These are phyloP conservation scores for Pseudofabraea citricarpa DNA, from an alignment of 2,329 filamentous ascomycete species.

Conservation along the genomic window DNA sequence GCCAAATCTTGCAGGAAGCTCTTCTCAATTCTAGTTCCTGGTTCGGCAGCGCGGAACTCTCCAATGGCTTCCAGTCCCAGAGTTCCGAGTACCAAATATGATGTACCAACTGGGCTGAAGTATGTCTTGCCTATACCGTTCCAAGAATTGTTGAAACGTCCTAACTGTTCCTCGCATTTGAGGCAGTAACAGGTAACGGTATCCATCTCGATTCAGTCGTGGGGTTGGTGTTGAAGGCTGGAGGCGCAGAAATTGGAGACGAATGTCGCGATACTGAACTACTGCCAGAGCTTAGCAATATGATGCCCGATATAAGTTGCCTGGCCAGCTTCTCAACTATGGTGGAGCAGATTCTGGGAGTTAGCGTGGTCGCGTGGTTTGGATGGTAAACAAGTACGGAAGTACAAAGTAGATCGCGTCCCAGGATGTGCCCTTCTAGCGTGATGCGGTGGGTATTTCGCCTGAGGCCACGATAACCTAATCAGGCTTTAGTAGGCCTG, in stretches of 20 bases:
- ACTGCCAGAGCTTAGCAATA: no score
- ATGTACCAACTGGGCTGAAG: constrained; percentile 20
- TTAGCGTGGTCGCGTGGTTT: no score
- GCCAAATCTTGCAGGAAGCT: constrained; percentile 25
- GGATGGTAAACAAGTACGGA: no score
- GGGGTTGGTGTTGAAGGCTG: not conserved
- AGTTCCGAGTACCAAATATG: constrained; percentile 2
- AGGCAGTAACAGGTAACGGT: constrained; percentile 20
- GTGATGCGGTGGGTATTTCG: no score
- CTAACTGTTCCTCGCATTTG: constrained; percentile 22
- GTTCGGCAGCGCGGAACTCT: constrained; percentile 15
- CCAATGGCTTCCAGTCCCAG: constrained; percentile 20
- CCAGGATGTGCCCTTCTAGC: no score
- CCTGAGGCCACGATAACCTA: no score
- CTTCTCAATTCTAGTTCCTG: constrained; percentile 18
- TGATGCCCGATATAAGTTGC: no score
- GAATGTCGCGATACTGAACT: no score
- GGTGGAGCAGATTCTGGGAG: no score
- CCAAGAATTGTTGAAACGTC: constrained; percentile 25
- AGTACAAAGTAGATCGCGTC: no score
- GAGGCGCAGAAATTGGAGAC: not conserved
- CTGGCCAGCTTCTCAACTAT: no score
- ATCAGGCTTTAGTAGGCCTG: no score
- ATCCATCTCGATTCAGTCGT: constrained; percentile 12
- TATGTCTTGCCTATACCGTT: constrained; percentile 26